Percentiles rank a stretch among this genome's conserved stretches.
phyloP scores from a whole-genome alignment of 345 rosid species.

The Carallia brachiata region DNA sequence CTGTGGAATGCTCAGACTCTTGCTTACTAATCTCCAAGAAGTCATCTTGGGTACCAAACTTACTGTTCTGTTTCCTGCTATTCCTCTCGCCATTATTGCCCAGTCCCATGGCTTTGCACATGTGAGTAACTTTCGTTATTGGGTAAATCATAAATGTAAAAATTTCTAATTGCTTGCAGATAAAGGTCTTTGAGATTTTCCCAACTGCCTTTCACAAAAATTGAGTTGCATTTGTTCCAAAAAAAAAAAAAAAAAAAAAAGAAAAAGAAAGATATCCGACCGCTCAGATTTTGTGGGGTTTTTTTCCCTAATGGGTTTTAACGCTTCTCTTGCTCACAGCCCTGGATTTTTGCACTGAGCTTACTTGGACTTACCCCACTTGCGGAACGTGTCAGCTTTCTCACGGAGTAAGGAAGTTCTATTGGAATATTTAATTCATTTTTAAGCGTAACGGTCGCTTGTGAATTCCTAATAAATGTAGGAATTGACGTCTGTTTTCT shows the following conservation, averaged over 20 bases:
- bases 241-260: too few relatives aligned
- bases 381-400: constrained; percentile 91
- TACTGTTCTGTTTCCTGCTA: constrained; percentile 64
- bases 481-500: neutral
- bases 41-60: constrained; percentile 86
- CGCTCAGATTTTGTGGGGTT: neutral
- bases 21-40: constrained; percentile 73
- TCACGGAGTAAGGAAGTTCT: constrained; percentile 69
- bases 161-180: too few relatives aligned
- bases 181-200: neutral
- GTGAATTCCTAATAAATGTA: neutral
- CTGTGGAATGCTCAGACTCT: constrained; percentile 37
- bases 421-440: neutral
- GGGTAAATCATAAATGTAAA: too few relatives aligned
- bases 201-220: too few relatives aligned
- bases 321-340: constrained; percentile 38
- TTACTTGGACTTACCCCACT: constrained; percentile 78
- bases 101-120: constrained; percentile 48
- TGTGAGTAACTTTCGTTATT: constrained; percentile 31
- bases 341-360: constrained; percentile 86
- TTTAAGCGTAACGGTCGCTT: neutral
- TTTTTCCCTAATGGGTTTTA: neutral
- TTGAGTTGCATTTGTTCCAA: too few relatives aligned
- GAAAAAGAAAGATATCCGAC: too few relatives aligned
- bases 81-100: constrained; percentile 73